phyloP scores from a whole-genome alignment of 2,329 filamentous ascomycete genomes.

The Macrophomina phaseolina region DNA sequence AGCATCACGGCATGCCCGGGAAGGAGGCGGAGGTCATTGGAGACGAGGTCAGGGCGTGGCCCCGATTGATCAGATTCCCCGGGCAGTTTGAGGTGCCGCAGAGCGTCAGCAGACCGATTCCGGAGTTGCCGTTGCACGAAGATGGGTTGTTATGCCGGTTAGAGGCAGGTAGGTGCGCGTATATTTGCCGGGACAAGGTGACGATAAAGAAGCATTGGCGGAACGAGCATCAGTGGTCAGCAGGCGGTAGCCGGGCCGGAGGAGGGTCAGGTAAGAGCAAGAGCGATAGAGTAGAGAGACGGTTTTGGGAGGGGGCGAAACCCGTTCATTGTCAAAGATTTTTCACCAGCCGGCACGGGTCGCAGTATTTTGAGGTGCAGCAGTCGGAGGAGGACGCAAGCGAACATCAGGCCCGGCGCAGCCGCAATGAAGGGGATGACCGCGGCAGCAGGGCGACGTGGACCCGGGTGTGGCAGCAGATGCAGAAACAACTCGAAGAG shows the following conservation, averaged over 20 bases:
- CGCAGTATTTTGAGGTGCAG: slow-evolving; percentile 30
- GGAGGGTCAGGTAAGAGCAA: slow-evolving; percentile 5
- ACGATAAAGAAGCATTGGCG: slow-evolving; percentile 27
- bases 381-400: background rate
- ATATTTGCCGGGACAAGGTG: slow-evolving; percentile 7
- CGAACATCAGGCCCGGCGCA: background rate
- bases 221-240: slow-evolving; percentile 17
- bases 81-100: slow-evolving; percentile 4
- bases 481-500: too few relatives aligned
- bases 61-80: background rate
- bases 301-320: slow-evolving; percentile 14
- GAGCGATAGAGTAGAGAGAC: slow-evolving; percentile 7
- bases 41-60: background rate
- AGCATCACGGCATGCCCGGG: background rate
- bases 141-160: slow-evolving; percentile 25
- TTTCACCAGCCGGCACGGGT: slow-evolving; percentile 24
- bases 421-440: too few relatives aligned
- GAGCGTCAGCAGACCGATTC: background rate
- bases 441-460: too few relatives aligned
- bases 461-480: too few relatives aligned
- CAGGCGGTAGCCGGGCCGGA: slow-evolving; percentile 3
- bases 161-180: slow-evolving; percentile 20
- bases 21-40: background rate
- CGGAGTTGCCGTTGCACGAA: slow-evolving; percentile 3
- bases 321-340: slow-evolving; percentile 26